Conservation (phyloP, 192 early-diverging fungal genomes). For the Umbelopsis vinacea region DNA sequence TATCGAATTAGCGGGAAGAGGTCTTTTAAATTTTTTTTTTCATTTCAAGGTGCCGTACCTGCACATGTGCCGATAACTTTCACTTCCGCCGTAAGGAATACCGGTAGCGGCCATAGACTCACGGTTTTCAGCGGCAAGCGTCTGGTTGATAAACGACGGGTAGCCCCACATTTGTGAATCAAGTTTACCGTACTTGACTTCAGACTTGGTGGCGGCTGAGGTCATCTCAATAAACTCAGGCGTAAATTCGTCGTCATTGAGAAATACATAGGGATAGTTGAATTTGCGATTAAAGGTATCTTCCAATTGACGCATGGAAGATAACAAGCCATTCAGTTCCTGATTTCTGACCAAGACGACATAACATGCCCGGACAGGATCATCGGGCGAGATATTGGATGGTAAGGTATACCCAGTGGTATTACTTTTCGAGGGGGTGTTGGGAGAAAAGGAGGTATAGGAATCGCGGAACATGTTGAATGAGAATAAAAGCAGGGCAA, state of each 20-base stretch:
- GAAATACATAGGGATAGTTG: conserved; percentile 88
- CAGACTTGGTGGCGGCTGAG: conserved; percentile 53
- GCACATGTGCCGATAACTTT: conserved; percentile 82
- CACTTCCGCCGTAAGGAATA: conserved; percentile 67
- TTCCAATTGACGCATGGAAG: conserved; percentile 71
- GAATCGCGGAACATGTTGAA: not conserved
- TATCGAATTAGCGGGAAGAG: not conserved
- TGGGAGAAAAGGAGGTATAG: not conserved
- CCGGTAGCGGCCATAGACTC: conserved; percentile 53
- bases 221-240: conserved; percentile 66
- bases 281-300: conserved; percentile 78
- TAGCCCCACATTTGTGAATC: conserved; percentile 75
- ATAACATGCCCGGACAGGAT: conserved; percentile 39
- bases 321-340: conserved; percentile 63
- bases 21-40: not conserved
- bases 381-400: not conserved
- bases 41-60: conserved; percentile 41
- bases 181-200: conserved; percentile 64
- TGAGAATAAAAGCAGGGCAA: not conserved
- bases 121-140: conserved; percentile 55
- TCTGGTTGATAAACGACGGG: conserved; percentile 77
- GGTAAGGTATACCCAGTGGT: not conserved
- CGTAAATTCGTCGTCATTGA: conserved; percentile 81
- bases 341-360: conserved; percentile 72
- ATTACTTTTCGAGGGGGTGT: not conserved